Conservation (phyloP, 2,329 filamentous ascomycete species). For the Fusarium sambucinum region DNA sequence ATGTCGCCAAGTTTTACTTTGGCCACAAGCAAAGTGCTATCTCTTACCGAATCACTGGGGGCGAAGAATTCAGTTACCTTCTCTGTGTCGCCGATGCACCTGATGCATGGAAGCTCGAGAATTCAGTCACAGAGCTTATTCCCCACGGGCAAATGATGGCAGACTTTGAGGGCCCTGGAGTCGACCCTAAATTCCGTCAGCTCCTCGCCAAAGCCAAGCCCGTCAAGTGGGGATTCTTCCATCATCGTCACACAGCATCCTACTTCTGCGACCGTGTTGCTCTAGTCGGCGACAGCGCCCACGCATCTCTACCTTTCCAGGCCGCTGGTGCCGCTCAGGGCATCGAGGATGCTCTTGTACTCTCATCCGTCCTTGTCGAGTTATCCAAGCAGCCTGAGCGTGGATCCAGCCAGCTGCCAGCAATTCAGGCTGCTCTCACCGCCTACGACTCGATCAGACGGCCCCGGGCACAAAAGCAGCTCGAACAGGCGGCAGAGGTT, state of each 20-base stretch:
- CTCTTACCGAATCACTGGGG: not conserved
- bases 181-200: not conserved
- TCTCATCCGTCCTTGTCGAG: not conserved
- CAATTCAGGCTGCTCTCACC: not conserved
- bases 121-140: not conserved
- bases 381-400: not conserved
- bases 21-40: not conserved
- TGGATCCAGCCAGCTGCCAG: accelerated
- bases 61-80: not conserved
- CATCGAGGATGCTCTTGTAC: not conserved
- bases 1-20: not conserved
- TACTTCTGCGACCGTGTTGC: not conserved
- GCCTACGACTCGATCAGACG: not conserved
- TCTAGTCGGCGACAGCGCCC: not conserved
- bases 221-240: conserved; percentile 3
- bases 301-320: not conserved
- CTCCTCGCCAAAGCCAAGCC: not conserved
- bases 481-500: not conserved
- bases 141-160: not conserved
- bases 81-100: not conserved
- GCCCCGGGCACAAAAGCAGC: not conserved
- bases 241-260: not conserved
- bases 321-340: not conserved
- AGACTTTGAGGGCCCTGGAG: not conserved
- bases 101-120: not conserved